These are phyloP conservation scores for Boeremia lycopersici DNA, from an alignment of 2,329 filamentous ascomycete genomes.

Conservation along the genomic window DNA sequence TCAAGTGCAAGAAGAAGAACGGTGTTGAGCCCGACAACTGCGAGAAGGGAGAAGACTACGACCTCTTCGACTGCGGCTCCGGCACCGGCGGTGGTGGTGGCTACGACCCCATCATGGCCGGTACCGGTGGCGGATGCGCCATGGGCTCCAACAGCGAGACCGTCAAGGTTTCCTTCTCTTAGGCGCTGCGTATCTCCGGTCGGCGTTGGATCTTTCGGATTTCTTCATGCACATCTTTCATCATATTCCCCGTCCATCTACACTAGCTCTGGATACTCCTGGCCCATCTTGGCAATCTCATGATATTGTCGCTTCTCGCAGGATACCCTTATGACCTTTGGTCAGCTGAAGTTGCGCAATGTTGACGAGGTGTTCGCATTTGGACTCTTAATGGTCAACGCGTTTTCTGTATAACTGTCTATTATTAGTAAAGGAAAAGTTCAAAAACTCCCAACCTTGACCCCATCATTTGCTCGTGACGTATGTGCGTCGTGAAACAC, in stretches of 20 bases:
- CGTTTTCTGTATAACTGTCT: conserved; percentile 39
- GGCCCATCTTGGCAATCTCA: conserved; percentile 16
- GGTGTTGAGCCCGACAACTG: conserved; percentile 35
- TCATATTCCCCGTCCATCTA: conserved; percentile 27
- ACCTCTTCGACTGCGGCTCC: conserved; percentile 46
- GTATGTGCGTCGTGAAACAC: no score
- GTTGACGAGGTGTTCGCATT: conserved; percentile 21
- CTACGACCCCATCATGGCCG: conserved; percentile 35
- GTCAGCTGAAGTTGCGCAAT: conserved; percentile 25
- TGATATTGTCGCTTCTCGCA: conserved; percentile 29
- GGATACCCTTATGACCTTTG: conserved; percentile 27
- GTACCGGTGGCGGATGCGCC: conserved; percentile 40
- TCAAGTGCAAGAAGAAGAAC: conserved; percentile 47
- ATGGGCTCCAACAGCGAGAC: conserved; percentile 36
- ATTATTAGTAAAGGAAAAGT: conserved; percentile 23
- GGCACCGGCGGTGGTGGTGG: conserved; percentile 35
- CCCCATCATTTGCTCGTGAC: neutral
- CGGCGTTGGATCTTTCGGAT: conserved; percentile 22
- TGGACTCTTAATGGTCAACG: conserved; percentile 25
- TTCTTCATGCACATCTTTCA: conserved; percentile 25
- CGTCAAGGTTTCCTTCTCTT: conserved; percentile 35
- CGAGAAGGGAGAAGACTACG: conserved; percentile 45
- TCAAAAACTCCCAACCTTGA: conserved; percentile 5
- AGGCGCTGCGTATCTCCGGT: conserved; percentile 13
- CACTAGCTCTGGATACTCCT: conserved; percentile 25